Evolutionary conservation across 257 asterid species (phyloP), one percentile per base, ranked within the genome.

Genomic region (Nicotiana noctiflora): DNA sequence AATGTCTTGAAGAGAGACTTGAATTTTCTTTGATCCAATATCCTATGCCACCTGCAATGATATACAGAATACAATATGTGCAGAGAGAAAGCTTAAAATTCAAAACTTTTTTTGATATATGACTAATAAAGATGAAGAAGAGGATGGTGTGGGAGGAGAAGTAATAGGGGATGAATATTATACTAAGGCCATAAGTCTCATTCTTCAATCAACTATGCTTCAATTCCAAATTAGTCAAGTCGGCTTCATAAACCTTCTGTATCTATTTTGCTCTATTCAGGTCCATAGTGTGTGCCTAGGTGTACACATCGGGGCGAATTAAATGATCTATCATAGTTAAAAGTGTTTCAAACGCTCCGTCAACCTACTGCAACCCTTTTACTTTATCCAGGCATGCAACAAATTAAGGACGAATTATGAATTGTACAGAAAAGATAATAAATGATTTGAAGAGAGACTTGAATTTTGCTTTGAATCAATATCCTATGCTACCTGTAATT

Each of bases 51-150:
- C 29, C 53, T 83, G 81, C 81, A 85, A 84, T 82, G 85, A 75
- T 90, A 61, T 82, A 64, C 76, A 79, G 76, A 86, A 87, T 77
- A 65, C 77, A 12, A 67, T 25, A 34, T 52, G 44, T 80, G 60
- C 23, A 32, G 76, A 78, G 49, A 83, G 66, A 81, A 55, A 59
- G 80, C 70, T 81, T 84, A 85, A 80, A 82, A 81, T 25, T 83
- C 9, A 53, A 53, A 53, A 4, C 1, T 53, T 70, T 29, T 75
- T 44, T 15, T 70, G 85, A 80, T 88, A 84, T 78, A 81, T 63
- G 77, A 87, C 87, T 49, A 91, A 79, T 65, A 90, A 84, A 68
- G 91, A 86, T 82, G 87, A 84, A 37, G 90, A 79, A 2, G 95
- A 87, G 7, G 91, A 79, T 46, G 90, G 82, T 63, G 90, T 80